Evolutionary conservation across 129 eudicot species (phyloP).

Genomic region (Helianthus tuberosus): DNA sequence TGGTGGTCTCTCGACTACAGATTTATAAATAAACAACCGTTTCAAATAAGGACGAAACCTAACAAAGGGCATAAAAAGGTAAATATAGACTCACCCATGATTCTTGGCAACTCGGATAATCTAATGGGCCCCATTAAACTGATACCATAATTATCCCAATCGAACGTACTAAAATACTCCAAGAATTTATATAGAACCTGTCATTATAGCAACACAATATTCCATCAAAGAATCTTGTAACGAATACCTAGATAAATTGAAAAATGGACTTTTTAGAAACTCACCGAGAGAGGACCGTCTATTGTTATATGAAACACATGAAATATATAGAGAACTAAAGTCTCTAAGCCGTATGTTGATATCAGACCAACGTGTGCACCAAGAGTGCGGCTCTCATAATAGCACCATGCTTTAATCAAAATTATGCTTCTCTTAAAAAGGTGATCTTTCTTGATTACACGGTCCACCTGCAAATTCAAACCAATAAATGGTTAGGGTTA

Average conservation of each 20-base stretch:
- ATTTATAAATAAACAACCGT: not conserved
- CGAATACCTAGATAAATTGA: not conserved
- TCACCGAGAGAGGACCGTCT: slow-evolving; percentile 90
- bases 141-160: slow-evolving; percentile 84
- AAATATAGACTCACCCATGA: slow-evolving; percentile 55
- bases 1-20: slow-evolving; percentile 74
- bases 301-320: slow-evolving; percentile 72
- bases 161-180: slow-evolving; percentile 95
- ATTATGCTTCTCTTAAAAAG: slow-evolving; percentile 87
- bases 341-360: slow-evolving; percentile 96
- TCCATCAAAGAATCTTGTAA: slow-evolving; percentile 19
- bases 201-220: slow-evolving; percentile 30
- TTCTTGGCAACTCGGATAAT: slow-evolving; percentile 75
- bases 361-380: slow-evolving; percentile 96
- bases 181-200: slow-evolving; percentile 88
- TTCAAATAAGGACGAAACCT: not conserved
- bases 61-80: not conserved
- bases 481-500: not conserved
- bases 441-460: slow-evolving; percentile 76
- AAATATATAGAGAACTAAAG: slow-evolving; percentile 88
- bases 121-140: slow-evolving; percentile 78
- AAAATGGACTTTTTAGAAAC: slow-evolving; percentile 34
- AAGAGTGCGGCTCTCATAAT: slow-evolving; percentile 88
- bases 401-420: slow-evolving; percentile 96
- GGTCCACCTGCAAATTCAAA: slow-evolving; percentile 63